A percentile compares a stretch with the other conserved stretches of the same genome.
Evolutionary conservation across 2,329 filamentous ascomycete genomes (phyloP).

Genomic region (Ophiognomonia clavigignenti-juglandacearum): DNA sequence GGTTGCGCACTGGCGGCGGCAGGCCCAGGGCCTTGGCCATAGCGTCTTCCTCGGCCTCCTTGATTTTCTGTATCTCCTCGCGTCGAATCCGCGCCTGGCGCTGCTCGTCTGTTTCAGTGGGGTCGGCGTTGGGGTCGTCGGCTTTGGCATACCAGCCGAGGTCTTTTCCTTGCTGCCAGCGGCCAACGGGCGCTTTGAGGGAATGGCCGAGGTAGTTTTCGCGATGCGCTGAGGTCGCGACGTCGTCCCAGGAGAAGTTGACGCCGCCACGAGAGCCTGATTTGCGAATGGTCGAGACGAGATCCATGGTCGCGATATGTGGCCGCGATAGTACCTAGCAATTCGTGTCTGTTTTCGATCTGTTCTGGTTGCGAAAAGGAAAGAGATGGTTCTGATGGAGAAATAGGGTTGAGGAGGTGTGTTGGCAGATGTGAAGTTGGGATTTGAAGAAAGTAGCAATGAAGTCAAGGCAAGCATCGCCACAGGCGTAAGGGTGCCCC

Average conservation of each 20-base stretch:
- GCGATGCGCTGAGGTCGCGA: constrained; percentile 79
- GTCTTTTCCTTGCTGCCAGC: constrained; percentile 78
- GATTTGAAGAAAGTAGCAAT: neutral
- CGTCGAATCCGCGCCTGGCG: constrained; percentile 57
- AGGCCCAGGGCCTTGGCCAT: constrained; percentile 78
- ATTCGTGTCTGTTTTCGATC: too few species aligned
- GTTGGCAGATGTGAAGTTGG: too few species aligned
- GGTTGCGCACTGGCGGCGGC: constrained; percentile 58
- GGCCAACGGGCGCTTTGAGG: constrained; percentile 84
- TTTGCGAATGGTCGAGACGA: constrained; percentile 89
- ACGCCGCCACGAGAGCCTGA: constrained; percentile 84
- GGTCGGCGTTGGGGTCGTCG: constrained; percentile 40
- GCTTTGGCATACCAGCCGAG: constrained; percentile 61
- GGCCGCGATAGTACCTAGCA: too few species aligned
- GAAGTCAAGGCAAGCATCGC: too few species aligned
- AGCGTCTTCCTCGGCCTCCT: constrained; percentile 90
- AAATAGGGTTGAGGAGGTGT: too few species aligned
- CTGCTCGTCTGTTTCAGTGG: constrained; percentile 55
- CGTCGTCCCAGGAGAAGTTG: constrained; percentile 96
- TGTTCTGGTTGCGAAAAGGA: neutral
- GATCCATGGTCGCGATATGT: constrained; percentile 62
- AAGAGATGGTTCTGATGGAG: neutral
- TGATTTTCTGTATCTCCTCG: constrained; percentile 76
- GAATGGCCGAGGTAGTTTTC: constrained; percentile 90
- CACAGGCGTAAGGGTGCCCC: too few species aligned